Evolutionary conservation across 495 filamentous ascomycete species (phyloP).

Genomic region (Penicillium coprophilum): DNA sequence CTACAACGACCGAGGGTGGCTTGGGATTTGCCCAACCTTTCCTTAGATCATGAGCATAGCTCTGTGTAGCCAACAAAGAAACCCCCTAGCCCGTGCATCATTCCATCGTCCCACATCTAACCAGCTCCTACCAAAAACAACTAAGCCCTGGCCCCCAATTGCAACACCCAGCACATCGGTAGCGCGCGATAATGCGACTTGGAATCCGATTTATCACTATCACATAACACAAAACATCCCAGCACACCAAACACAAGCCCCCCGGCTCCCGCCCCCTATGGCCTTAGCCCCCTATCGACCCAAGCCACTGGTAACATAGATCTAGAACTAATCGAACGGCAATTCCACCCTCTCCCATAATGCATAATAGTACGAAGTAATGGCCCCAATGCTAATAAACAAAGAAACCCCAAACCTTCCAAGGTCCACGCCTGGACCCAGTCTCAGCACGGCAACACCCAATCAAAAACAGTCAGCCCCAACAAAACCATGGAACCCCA

Average conservation of each 20-base stretch:
- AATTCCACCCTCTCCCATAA: not conserved
- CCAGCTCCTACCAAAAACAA: slow-evolving; percentile 5
- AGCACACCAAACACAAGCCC: not conserved
- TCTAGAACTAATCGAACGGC: not conserved
- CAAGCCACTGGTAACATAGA: not conserved
- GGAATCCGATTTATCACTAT: not conserved
- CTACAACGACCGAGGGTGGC: not conserved
- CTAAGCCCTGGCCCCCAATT: not conserved
- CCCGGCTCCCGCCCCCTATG: not conserved
- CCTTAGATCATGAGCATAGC: not conserved
- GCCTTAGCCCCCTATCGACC: not conserved
- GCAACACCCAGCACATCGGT: not conserved
- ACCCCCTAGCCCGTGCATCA: not conserved
- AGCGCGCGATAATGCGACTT: not conserved
- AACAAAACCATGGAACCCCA: not conserved
- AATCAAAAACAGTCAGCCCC: not conserved
- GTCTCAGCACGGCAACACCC: not conserved
- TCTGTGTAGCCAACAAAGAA: slow-evolving; percentile 2
- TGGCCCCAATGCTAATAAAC: not conserved
- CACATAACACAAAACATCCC: not conserved
- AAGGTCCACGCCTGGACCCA: no score
- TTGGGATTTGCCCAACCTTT: slow-evolving; percentile 2
- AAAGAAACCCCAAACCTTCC: slow-evolving; percentile 2
- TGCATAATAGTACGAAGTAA: not conserved
- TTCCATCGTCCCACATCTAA: not conserved